Conservation (phyloP, 2,329 filamentous ascomycete species). For the Ceratocystis eucalypticola region DNA sequence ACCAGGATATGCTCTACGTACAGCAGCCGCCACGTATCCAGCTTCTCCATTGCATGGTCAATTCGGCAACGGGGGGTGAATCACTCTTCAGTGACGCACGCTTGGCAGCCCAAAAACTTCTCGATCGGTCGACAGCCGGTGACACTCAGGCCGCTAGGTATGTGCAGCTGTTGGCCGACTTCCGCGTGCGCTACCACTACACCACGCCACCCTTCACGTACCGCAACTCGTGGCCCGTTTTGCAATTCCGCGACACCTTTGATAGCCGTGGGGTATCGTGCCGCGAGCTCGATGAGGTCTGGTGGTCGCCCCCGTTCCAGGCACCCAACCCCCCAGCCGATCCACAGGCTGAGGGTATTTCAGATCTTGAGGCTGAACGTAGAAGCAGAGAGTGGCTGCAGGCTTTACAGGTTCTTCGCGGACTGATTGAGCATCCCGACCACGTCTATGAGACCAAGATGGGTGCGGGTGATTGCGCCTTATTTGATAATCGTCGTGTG, state of each 20-base stretch:
- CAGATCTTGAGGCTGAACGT: constrained; percentile 16
- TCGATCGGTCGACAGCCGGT: constrained; percentile 15
- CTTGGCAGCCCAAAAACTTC: constrained; percentile 38
- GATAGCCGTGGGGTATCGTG: not conserved
- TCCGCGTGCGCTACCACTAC: constrained; percentile 53
- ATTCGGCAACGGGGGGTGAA: constrained; percentile 64
- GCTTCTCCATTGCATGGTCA: constrained; percentile 77
- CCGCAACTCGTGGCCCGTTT: constrained; percentile 41
- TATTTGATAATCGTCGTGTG: constrained; percentile 85
- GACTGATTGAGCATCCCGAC: constrained; percentile 40
- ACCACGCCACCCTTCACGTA: constrained; percentile 52
- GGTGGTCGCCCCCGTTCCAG: constrained; percentile 75
- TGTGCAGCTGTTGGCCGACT: constrained; percentile 30
- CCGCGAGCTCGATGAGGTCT: constrained; percentile 25
- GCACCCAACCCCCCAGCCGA: constrained; percentile 31
- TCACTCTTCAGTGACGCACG: constrained; percentile 75
- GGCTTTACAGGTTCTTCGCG: constrained; percentile 43
- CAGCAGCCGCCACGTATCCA: constrained; percentile 67
- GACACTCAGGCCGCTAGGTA: constrained; percentile 3
- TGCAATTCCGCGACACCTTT: constrained; percentile 26
- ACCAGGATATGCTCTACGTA: constrained; percentile 90
- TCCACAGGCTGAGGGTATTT: not conserved
- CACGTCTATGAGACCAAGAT: constrained; percentile 60
- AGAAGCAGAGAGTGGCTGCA: constrained; percentile 30
- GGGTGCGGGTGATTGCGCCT: constrained; percentile 68